Evolutionary conservation across 2,329 filamentous ascomycete genomes (phyloP), one percentile per base, ranked within the genome.

Genomic region (Apiospora aurea): DNA sequence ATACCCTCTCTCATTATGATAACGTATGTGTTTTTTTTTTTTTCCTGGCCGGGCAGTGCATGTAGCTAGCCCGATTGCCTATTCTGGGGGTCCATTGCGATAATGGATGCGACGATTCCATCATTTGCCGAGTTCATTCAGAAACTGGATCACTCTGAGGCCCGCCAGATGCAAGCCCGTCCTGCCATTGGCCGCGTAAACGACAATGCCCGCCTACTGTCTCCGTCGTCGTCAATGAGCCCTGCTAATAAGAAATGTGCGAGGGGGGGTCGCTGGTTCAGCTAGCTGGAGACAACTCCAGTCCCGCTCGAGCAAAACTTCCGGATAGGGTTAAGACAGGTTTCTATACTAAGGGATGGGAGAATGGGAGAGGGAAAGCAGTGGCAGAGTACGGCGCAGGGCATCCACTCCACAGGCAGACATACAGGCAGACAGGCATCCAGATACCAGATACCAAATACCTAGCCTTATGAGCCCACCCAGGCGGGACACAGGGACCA

Each of bases 331-430:
- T 64, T 64, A 64, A 64, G 21, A 41, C 57, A 41, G 34, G 34
- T 64, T 64, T 64, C 57, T 64, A 64, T 64, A 64, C 57, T 64
- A 64, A 64, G 57, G 53, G 51, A 57, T 57, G 51, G 51, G 51
- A n/a, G n/a, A n/a, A 57, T 57, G 51, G 51, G 49, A 53, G 4
- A 4, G 24, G 13, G 29, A n/a, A 29, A 4, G 14, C 14, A 11
- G 14, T 21, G 29, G 38, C 3, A 29, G 3, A 29, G 26, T 61
- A 64, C 29, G 34, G 29, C 18, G 57, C 34, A 41, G 53, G 16
- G 46, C 41, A 43, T 43, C 41, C 41, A 43, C 34, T 38, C 34
- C 34, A 38, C 34, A 38, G 26, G 26, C 26, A 29, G 3, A 29
- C 26, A 29, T 1, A 29, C 26, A 29, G 26, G 26, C 26, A 29